Evolutionary conservation across 148 eudicot genomes (phyloP), one percentile per base, ranked within the genome.

Genomic region (Arctostaphylos glauca): DNA sequence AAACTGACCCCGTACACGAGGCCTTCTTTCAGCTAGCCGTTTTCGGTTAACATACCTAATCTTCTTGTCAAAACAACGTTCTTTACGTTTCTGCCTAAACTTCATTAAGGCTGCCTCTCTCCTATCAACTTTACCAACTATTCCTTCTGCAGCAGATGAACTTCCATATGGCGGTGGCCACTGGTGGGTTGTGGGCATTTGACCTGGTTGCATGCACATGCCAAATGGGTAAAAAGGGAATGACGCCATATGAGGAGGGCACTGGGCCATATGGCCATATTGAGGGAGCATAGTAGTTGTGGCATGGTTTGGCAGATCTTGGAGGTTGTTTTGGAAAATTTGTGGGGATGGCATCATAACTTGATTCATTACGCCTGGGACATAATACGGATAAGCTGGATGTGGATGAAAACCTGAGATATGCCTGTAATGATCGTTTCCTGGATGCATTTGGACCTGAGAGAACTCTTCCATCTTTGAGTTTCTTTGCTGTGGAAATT

Each of bases 21-120:
- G 99, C 76, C 98, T 87, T 86, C 92, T 91, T 83, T 96, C 99
- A 2, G 99, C 98, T 54, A 94, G 93, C 58, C 83, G 84, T 79
- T 96, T 94, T 41, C 98, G 86, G 82, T 94, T 96, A 16, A 90
- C 97, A 87, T 96, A 96, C 91, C 98, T 89, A 76, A 95, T 94
- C 85, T 94, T 96, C 88, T 96, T 96, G 84, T 92, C 97, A 44
- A 94, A 96, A 82, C 99, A 96, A 49, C 99, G 90, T 72, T 96
- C 97, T 77, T 96, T 96, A 71, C 99, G 89, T 87, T 96, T 96
- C 87, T 94, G 99, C 89, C 96, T 91, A 78, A 96, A 96, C 87
- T 96, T 96, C 60, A 94, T 82, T 88, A 96, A 76, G 16, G 99
- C 98, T 2, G 94, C 97, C 89, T 94, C 98, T 83, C 99, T 91